These are phyloP conservation scores for Cryphonectria radicalis DNA, from an alignment of 2,329 filamentous ascomycete species.

Conservation along the genomic window DNA sequence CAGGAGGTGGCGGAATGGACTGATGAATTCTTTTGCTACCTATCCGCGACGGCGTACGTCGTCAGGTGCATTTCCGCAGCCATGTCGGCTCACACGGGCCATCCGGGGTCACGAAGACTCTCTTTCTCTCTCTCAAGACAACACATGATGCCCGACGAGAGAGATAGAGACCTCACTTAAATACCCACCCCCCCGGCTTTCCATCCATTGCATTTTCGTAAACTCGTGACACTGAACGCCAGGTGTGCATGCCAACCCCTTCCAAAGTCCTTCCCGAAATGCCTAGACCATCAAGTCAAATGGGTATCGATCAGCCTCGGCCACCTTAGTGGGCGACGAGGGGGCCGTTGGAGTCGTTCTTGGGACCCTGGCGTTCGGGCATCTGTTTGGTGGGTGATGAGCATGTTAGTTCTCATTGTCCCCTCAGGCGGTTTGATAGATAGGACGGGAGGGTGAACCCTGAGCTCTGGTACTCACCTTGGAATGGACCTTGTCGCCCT, in stretches of 20 bases:
- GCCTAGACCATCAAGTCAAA: conserved; percentile 19
- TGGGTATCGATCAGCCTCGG: conserved; percentile 25
- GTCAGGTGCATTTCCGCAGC: conserved; percentile 3
- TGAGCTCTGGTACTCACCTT: conserved; percentile 47
- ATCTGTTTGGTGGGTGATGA: conserved; percentile 44
- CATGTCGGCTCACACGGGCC: not conserved
- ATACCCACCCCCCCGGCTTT: not conserved
- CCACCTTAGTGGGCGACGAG: conserved; percentile 47
- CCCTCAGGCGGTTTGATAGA: not conserved
- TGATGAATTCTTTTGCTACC: conserved; percentile 15
- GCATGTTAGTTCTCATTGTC: conserved; percentile 22
- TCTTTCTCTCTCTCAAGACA: not conserved
- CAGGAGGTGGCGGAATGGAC: not conserved
- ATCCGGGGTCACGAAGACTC: not conserved
- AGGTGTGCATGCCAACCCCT: conserved; percentile 6
- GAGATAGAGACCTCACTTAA: not conserved
- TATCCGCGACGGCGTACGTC: conserved; percentile 3
- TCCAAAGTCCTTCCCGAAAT: conserved; percentile 10
- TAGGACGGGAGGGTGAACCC: no score
- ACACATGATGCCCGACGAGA: not conserved
- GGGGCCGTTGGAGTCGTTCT: conserved; percentile 55
- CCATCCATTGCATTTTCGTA: conserved; percentile 7
- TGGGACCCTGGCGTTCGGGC: conserved; percentile 54
- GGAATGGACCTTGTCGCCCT: conserved; percentile 69
- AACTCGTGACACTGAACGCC: conserved; percentile 20